These are phyloP conservation scores for Leccinum pellstonianum DNA, from an alignment of 768 basidiomycete genomes.

Conservation along the genomic window DNA sequence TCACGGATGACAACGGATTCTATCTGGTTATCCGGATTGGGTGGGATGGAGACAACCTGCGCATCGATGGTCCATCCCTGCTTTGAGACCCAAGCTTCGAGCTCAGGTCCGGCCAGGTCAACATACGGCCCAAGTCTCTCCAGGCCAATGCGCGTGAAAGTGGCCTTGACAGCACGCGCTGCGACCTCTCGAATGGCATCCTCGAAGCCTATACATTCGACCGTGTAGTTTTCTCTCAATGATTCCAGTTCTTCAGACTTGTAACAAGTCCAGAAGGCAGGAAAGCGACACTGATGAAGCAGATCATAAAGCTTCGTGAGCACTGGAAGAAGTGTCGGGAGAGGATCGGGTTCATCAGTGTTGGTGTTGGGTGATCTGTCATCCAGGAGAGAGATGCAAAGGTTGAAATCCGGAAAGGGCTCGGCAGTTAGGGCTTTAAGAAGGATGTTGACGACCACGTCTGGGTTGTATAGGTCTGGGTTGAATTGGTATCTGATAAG, in stretches of 20 bases:
- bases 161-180: constrained; percentile 71
- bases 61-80: constrained; percentile 68
- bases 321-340: constrained; percentile 65
- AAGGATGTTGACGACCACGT: constrained; percentile 92
- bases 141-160: constrained; percentile 71
- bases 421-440: constrained; percentile 84
- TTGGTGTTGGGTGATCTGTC: constrained; percentile 57
- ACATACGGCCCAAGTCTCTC: constrained; percentile 71
- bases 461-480: constrained; percentile 86
- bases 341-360: constrained; percentile 80
- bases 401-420: constrained; percentile 90
- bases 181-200: constrained; percentile 78
- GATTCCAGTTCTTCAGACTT: constrained; percentile 64
- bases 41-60: constrained; percentile 65
- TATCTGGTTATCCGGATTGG: constrained; percentile 87
- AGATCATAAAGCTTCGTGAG: constrained; percentile 67
- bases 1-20: constrained; percentile 84
- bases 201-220: constrained; percentile 82
- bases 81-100: constrained; percentile 58
- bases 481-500: constrained; percentile 88
- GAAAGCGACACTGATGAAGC: constrained; percentile 83
- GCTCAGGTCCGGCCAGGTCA: constrained; percentile 60
- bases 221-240: constrained; percentile 83
- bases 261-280: constrained; percentile 80
- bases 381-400: constrained; percentile 89